Percentiles rank a stretch among this genome's conserved stretches.
These are phyloP conservation scores for Colletotrichum plurivorum DNA, from an alignment of 2,329 filamentous ascomycete genomes.

Conservation along the genomic window DNA sequence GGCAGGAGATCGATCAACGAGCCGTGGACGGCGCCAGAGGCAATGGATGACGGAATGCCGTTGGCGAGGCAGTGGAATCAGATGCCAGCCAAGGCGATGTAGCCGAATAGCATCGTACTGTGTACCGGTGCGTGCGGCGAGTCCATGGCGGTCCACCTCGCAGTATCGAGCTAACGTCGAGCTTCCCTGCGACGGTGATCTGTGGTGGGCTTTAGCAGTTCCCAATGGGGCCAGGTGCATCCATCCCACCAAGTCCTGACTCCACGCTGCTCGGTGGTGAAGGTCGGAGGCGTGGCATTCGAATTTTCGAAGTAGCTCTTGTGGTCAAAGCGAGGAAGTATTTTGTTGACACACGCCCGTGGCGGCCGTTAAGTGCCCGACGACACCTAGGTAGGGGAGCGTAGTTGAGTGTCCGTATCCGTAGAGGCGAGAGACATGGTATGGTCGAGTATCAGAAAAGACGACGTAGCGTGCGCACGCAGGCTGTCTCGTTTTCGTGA, in stretches of 20 bases:
- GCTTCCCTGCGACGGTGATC: constrained; percentile 34
- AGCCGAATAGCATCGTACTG: constrained; percentile 17
- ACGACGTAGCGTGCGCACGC: constrained; percentile 16
- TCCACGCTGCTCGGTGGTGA: constrained; percentile 31
- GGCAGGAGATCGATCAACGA: constrained; percentile 6
- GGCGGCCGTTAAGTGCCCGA: constrained; percentile 5
- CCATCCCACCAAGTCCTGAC: constrained; percentile 25
- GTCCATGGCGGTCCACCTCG: constrained; percentile 19
- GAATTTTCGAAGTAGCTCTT: not conserved
- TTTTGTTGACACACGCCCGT: constrained; percentile 25
- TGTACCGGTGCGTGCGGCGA: constrained; percentile 29
- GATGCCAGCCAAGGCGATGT: constrained; percentile 34
- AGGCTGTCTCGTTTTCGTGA: constrained; percentile 5
- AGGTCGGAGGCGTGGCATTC: constrained; percentile 17
- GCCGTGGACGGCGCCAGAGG: constrained; percentile 19
- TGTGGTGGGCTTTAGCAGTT: constrained; percentile 33
- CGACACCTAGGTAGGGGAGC: not conserved
- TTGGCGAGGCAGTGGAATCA: constrained; percentile 29
- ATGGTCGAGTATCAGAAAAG: constrained; percentile 22
- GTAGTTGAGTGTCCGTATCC: not conserved
- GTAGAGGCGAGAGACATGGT: constrained; percentile 6
- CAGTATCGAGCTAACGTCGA: constrained; percentile 30
- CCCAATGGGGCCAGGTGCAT: constrained; percentile 39
- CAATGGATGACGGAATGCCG: constrained; percentile 36
- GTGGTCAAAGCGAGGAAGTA: constrained; percentile 30